Conservation (phyloP, 306 rosid species). For the Prunus fruticosa region DNA sequence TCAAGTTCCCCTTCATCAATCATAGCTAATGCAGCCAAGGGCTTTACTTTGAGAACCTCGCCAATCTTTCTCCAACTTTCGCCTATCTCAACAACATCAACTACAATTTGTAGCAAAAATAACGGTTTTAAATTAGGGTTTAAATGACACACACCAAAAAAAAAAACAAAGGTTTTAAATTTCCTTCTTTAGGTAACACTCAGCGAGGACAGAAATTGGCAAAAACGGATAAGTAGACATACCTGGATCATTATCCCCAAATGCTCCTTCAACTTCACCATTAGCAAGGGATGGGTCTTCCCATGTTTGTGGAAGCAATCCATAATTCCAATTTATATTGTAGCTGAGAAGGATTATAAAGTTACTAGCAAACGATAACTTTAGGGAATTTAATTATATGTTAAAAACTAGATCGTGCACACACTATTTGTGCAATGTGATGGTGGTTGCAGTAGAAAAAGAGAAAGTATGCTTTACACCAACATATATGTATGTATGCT, state of each 20-base stretch:
- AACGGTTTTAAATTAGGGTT: background rate
- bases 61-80: slow-evolving; percentile 69
- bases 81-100: slow-evolving; percentile 93
- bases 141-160: too few relatives aligned
- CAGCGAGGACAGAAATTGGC: background rate
- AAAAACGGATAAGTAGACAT: background rate
- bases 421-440: background rate
- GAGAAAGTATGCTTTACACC: background rate
- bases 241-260: slow-evolving; percentile 97
- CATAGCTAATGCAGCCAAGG: slow-evolving; percentile 96
- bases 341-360: slow-evolving; percentile 39
- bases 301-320: slow-evolving; percentile 97
- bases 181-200: background rate
- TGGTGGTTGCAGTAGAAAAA: background rate
- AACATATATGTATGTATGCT: too few relatives aligned
- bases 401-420: background rate
- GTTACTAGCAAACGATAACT: background rate
- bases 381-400: background rate
- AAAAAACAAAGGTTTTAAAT: background rate
- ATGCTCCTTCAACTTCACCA: slow-evolving; percentile 85
- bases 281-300: slow-evolving; percentile 90
- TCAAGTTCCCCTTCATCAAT: slow-evolving; percentile 99
- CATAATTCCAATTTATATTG: slow-evolving; percentile 91
- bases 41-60: slow-evolving; percentile 78
- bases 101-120: slow-evolving; percentile 36